These are phyloP conservation scores for Rutstroemia sp. DNA, from an alignment of 2,329 filamentous ascomycete genomes.

Conservation along the genomic window DNA sequence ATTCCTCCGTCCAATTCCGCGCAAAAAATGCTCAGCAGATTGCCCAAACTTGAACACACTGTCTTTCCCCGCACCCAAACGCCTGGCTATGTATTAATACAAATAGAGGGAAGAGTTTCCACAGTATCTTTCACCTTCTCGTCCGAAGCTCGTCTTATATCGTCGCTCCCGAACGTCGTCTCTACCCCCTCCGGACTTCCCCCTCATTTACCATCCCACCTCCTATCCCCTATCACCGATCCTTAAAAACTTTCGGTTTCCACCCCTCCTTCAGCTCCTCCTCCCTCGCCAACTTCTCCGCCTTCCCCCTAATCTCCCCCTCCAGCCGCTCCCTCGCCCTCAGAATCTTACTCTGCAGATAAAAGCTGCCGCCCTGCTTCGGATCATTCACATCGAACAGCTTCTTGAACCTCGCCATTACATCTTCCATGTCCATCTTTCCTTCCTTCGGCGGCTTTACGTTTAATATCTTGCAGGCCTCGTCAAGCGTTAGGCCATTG, in stretches of 20 bases:
- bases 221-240: constrained; percentile 45
- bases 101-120: constrained; percentile 10
- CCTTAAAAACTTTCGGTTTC: constrained; percentile 93
- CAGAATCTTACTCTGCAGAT: constrained; percentile 94
- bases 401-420: constrained; percentile 84
- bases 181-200: neutral
- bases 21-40: constrained; percentile 6
- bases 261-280: constrained; percentile 78
- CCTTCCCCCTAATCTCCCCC: constrained; percentile 67
- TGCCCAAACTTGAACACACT: neutral
- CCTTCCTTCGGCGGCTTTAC: constrained; percentile 80
- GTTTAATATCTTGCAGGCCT: constrained; percentile 96
- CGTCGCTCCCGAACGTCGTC: neutral
- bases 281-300: constrained; percentile 65
- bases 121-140: neutral
- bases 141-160: neutral
- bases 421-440: constrained; percentile 68
- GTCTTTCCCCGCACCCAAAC: constrained; percentile 7
- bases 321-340: constrained; percentile 89
- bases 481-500: constrained; percentile 81
- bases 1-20: neutral
- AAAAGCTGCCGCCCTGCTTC: constrained; percentile 93
- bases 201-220: neutral
- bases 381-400: constrained; percentile 94
- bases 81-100: constrained; percentile 12